A percentile compares a stretch with the other conserved stretches of the same genome.
phyloP scores from a whole-genome alignment of 768 basidiomycete species.

The Cubamyces lactineus region DNA sequence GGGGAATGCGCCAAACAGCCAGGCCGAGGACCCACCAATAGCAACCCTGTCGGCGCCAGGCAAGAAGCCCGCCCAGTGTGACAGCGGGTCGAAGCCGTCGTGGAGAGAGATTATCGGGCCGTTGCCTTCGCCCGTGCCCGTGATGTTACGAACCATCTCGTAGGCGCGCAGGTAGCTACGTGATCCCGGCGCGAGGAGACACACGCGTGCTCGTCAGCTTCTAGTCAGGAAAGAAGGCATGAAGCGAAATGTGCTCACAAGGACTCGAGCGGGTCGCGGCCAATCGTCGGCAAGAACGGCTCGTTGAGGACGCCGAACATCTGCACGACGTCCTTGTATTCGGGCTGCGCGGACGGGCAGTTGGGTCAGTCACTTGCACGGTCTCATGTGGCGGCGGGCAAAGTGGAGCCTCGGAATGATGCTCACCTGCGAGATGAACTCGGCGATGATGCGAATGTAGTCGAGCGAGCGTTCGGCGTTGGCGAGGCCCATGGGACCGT shows the following conservation, averaged over 20 bases:
- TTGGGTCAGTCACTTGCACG: background rate
- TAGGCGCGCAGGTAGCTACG: conserved; percentile 58
- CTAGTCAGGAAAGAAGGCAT: conserved; percentile 36
- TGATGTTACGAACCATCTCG: conserved; percentile 69
- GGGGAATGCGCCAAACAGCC: background rate
- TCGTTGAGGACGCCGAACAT: conserved; percentile 70
- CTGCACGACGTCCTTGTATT: conserved; percentile 63
- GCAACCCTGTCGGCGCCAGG: conserved; percentile 44
- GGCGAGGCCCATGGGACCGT: conserved; percentile 81
- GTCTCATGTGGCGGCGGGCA: background rate
- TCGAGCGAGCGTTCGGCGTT: conserved; percentile 82
- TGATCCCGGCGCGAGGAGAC: conserved; percentile 28
- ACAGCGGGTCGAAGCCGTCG: conserved; percentile 55
- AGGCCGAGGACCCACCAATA: conserved; percentile 41
- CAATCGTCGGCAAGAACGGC: conserved; percentile 54
- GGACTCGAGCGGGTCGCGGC: conserved; percentile 51
- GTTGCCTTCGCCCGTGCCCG: conserved; percentile 69
- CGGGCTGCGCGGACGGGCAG: conserved; percentile 38
- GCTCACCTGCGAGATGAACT: conserved; percentile 75
- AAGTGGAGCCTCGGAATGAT: background rate
- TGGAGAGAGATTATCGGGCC: conserved; percentile 54
- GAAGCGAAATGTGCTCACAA: conserved; percentile 53
- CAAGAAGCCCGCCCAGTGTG: conserved; percentile 42
- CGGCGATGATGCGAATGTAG: conserved; percentile 71
- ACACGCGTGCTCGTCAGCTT: conserved; percentile 38